phyloP scores from a whole-genome alignment of 257 asterid genomes.

The Fraxinus quadrangulata region DNA sequence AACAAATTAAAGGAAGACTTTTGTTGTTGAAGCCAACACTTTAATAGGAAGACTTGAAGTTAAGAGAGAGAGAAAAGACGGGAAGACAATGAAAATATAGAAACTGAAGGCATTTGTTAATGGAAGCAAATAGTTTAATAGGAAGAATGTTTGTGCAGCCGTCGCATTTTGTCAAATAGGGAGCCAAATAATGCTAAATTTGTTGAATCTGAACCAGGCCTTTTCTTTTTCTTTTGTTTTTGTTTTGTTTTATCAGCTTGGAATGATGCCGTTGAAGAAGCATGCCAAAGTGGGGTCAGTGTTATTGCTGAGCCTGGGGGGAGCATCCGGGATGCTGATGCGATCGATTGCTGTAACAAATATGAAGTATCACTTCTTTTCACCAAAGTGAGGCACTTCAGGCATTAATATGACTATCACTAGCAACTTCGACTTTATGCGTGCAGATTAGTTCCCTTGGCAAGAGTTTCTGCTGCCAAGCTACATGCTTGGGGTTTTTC shows the following conservation, averaged over 20 bases:
- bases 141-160: no score
- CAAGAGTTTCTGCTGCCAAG: background rate
- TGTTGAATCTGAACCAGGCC: constrained; percentile 3
- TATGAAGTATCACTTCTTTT: constrained; percentile 77
- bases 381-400: constrained; percentile 88
- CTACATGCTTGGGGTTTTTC: no score
- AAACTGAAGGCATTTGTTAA: no score
- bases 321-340: constrained; percentile 81
- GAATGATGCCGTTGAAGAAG: constrained; percentile 98
- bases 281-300: constrained; percentile 74
- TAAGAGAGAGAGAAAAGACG: no score
- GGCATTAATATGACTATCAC: constrained; percentile 50
- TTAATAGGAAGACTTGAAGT: no score
- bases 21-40: no score
- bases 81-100: no score
- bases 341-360: constrained; percentile 84
- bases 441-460: background rate
- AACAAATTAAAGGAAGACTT: no score
- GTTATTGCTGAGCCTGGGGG: constrained; percentile 96
- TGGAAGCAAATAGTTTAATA: no score
- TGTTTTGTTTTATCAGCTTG: constrained; percentile 56
- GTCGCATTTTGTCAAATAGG: no score
- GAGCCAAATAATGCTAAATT: background rate
- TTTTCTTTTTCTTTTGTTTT: background rate
- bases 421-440: background rate